These are phyloP conservation scores for Candida jianshihensis DNA, from an alignment of 805 yeast species.

Conservation along the genomic window DNA sequence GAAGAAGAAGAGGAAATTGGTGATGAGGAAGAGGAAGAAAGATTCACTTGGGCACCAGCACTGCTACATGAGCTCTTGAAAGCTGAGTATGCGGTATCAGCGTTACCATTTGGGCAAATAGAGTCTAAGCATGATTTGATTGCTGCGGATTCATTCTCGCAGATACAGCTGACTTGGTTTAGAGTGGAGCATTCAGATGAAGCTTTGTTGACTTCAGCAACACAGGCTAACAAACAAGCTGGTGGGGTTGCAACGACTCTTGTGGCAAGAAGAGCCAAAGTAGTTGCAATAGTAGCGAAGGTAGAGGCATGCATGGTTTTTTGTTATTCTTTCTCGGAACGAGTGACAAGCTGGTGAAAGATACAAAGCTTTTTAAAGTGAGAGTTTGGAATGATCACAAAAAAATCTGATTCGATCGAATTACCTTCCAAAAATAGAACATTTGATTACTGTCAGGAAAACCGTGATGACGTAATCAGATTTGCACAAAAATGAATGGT, in stretches of 20 bases:
- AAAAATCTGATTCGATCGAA: too few relatives aligned
- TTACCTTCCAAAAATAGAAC: too few relatives aligned
- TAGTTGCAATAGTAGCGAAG: slow-evolving; percentile 9
- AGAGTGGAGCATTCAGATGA: slow-evolving; percentile 50
- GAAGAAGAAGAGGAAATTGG: slow-evolving; percentile 27
- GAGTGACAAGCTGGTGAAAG: too few relatives aligned
- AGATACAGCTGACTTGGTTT: slow-evolving; percentile 62
- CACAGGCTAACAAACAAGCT: slow-evolving; percentile 89
- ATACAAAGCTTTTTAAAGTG: too few relatives aligned
- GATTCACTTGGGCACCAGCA: slow-evolving; percentile 31
- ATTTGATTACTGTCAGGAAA: too few relatives aligned
- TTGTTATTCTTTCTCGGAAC: too few relatives aligned
- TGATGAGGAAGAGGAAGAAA: slow-evolving; percentile 29
- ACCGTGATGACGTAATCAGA: too few relatives aligned
- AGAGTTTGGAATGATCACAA: too few relatives aligned
- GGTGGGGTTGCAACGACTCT: slow-evolving; percentile 63
- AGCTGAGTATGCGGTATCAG: slow-evolving; percentile 50
- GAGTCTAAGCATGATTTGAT: slow-evolving; percentile 57
- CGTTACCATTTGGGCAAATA: slow-evolving; percentile 60
- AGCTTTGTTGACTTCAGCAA: slow-evolving; percentile 53
- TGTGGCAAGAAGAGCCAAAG: slow-evolving; percentile 13
- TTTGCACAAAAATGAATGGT: too few relatives aligned
- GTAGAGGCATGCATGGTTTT: slow-evolving; percentile 11
- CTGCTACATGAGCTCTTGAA: slow-evolving; percentile 49
- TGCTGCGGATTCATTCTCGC: slow-evolving; percentile 46